Conservation (phyloP, 768 basidiomycete species). For the Hebeloma cylindrosporum region DNA sequence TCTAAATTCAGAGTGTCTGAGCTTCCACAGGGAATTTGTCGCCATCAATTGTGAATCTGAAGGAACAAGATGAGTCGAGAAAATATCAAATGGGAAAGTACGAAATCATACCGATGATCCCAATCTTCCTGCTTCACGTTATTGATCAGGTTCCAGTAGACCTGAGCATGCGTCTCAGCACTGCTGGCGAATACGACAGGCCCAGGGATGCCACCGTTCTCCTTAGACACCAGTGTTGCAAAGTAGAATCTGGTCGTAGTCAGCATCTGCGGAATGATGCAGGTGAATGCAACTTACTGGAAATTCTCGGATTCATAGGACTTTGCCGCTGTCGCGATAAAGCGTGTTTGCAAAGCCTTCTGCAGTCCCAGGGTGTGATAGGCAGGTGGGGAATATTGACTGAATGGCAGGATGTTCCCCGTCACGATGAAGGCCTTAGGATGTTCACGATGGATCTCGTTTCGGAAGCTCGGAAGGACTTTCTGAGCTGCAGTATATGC, state of each 20-base stretch:
- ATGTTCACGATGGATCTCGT: conserved; percentile 19
- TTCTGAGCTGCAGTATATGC: conserved; percentile 28
- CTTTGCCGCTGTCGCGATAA: conserved; percentile 23
- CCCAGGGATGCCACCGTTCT: conserved; percentile 15
- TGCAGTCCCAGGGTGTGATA: conserved; percentile 23
- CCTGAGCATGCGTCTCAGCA: conserved; percentile 27
- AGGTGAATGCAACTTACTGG: conserved; percentile 14
- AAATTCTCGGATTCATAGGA: conserved; percentile 22
- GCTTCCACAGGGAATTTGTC: conserved; percentile 2
- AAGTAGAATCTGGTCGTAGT: conserved; percentile 29
- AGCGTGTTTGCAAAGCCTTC: conserved; percentile 22
- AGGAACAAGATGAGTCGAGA: neutral
- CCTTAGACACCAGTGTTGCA: conserved; percentile 26
- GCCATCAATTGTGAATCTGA: conserved; percentile 7
- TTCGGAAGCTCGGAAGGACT: conserved; percentile 26
- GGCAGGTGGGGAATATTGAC: conserved; percentile 4
- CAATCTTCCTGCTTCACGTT: conserved; percentile 21
- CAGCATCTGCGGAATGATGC: no score
- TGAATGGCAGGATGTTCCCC: conserved; percentile 29
- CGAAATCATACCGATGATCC: conserved; percentile 20
- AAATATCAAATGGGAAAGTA: no score
- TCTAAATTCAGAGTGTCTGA: no score
- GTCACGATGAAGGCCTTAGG: conserved; percentile 34
- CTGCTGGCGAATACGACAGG: conserved; percentile 21
- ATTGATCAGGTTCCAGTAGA: conserved; percentile 27